Percentiles rank a stretch among this genome's conserved stretches.
Conservation (phyloP, 2,329 filamentous ascomycete species). For the Fusarium clavum region DNA sequence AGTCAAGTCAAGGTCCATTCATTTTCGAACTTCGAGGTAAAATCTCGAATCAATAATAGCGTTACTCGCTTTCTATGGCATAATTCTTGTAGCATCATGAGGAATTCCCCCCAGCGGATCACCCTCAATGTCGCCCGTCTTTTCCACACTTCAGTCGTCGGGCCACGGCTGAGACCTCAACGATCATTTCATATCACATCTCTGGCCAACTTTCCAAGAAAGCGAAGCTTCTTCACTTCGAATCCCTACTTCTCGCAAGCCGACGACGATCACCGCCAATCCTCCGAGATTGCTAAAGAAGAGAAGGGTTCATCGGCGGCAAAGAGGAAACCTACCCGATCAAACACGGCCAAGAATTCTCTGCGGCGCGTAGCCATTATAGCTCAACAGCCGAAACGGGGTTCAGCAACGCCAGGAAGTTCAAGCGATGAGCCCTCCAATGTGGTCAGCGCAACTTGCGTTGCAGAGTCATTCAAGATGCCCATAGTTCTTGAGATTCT, state of each 20-base stretch:
- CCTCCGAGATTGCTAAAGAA: conserved; percentile 32
- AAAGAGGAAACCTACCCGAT: conserved; percentile 61
- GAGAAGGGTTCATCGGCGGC: conserved; percentile 40
- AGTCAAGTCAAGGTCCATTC: conserved; percentile 1
- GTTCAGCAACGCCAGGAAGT: conserved; percentile 40
- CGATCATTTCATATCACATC: conserved; percentile 62
- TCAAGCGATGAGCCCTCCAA: conserved; percentile 54
- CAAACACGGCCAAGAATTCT: conserved; percentile 72
- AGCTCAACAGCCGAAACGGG: conserved; percentile 71
- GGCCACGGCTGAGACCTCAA: conserved; percentile 45
- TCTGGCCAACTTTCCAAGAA: conserved; percentile 60
- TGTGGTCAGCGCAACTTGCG: conserved; percentile 68
- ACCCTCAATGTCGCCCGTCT: conserved; percentile 47
- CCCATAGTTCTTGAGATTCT: conserved; percentile 67
- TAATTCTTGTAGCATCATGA: conserved; percentile 47
- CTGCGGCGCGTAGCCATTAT: conserved; percentile 87
- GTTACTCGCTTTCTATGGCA: conserved; percentile 37
- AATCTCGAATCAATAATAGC: conserved; percentile 4
- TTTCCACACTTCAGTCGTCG: conserved; percentile 47
- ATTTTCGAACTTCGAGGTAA: conserved; percentile 1
- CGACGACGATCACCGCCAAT: conserved; percentile 47
- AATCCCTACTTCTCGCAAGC: conserved; percentile 65
- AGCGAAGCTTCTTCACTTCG: conserved; percentile 74
- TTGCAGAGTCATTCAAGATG: conserved; percentile 75
- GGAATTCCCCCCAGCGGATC: conserved; percentile 49